phyloP scores from a whole-genome alignment of 2,329 filamentous ascomycete genomes.

The Parascedosporium putredinis region DNA sequence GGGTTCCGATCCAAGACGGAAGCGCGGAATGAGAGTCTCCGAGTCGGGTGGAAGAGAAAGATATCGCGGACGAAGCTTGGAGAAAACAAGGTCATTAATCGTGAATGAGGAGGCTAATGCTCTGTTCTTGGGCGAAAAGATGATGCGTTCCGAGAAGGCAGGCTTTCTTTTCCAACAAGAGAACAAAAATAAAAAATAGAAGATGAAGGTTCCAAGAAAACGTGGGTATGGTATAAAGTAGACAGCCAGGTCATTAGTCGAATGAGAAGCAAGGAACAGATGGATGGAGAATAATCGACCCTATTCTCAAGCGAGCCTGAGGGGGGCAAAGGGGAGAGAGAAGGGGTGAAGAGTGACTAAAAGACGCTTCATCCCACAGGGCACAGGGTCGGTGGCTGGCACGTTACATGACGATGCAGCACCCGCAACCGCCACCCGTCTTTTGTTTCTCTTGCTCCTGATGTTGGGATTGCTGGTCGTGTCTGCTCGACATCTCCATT shows the following conservation, averaged over 20 bases:
- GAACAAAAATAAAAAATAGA: conserved; percentile 7
- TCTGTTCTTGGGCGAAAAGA: conserved; percentile 1
- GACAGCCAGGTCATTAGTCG: conserved; percentile 14
- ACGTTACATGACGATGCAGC: conserved; percentile 39
- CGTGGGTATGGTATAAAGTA: conserved; percentile 21
- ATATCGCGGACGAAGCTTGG: not conserved
- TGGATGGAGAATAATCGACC: conserved; percentile 1
- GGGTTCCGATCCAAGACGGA: too few species aligned
- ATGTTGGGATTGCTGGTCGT: conserved; percentile 11
- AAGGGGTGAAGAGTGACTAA: conserved; percentile 6
- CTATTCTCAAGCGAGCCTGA: too few species aligned
- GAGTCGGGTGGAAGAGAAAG: not conserved
- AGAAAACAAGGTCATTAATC: conserved; percentile 4
- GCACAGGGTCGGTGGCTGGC: conserved; percentile 3
- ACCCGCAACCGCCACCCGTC: conserved; percentile 35
- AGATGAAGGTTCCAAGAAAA: conserved; percentile 19
- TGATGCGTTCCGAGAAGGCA: not conserved
- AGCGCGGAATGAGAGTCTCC: too few species aligned
- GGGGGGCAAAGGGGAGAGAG: too few species aligned
- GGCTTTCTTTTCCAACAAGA: too few species aligned
- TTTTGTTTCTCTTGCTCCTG: conserved; percentile 22
- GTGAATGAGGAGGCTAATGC: conserved; percentile 4
- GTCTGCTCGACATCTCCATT: conserved; percentile 9
- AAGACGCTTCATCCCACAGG: too few species aligned
- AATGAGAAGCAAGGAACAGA: conserved; percentile 9